A percentile compares a stretch with the other conserved stretches of the same genome.
phyloP scores from a whole-genome alignment of 345 rosid species.

The Eucalyptus marginata region DNA sequence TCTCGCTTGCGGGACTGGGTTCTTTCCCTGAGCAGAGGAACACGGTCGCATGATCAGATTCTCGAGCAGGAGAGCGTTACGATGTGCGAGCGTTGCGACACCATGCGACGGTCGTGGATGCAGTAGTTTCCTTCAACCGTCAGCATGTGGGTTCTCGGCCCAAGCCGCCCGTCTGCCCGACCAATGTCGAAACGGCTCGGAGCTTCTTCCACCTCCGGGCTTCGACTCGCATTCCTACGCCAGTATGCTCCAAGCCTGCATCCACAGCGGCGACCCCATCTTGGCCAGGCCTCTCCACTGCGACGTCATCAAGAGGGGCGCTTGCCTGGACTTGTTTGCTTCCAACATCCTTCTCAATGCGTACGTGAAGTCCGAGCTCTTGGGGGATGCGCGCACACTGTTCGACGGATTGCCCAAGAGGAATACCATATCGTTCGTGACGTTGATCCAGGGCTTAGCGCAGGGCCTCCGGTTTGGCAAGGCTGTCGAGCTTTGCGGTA shows the following conservation, averaged over 20 bases:
- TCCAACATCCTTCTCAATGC: constrained; percentile 46
- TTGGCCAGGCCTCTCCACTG: constrained; percentile 42
- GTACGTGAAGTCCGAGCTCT: constrained; percentile 22
- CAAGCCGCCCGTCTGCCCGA: not conserved
- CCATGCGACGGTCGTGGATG: not conserved
- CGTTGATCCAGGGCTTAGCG: constrained; percentile 32
- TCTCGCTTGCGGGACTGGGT: not conserved
- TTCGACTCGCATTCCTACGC: constrained; percentile 41
- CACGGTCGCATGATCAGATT: not conserved
- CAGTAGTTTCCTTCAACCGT: not conserved
- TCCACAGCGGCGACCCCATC: constrained; percentile 30
- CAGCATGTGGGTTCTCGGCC: not conserved
- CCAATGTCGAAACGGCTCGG: not conserved
- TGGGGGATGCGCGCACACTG: constrained; percentile 31
- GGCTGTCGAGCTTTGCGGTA: constrained; percentile 28
- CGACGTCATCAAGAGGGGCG: constrained; percentile 46
- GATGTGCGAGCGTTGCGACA: not conserved
- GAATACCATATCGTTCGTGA: constrained; percentile 57
- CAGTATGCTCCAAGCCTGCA: constrained; percentile 42
- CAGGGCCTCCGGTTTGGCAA: constrained; percentile 16
- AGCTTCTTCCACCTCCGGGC: not conserved
- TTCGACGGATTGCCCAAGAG: constrained; percentile 69
- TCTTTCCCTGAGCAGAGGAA: not conserved
- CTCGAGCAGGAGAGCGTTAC: not conserved
- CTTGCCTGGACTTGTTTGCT: constrained; percentile 62